Conservation (phyloP, 176 grass and related monocot species). For the Leersia perrieri region DNA sequence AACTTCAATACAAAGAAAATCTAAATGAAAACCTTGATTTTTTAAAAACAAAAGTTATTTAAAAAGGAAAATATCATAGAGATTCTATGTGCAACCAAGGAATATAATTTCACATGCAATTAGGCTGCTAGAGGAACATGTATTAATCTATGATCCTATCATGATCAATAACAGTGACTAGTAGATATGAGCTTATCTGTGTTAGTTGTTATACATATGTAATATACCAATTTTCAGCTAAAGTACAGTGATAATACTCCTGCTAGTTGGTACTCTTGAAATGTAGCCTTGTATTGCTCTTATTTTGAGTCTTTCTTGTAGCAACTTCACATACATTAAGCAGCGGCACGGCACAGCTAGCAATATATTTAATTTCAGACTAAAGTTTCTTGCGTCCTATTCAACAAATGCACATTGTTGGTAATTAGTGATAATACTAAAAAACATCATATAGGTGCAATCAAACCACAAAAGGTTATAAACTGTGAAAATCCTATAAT, state of each 20-base stretch:
- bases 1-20: constrained; percentile 21
- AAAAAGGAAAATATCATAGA: background rate
- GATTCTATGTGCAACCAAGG: background rate
- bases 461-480: no score
- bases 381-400: background rate
- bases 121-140: background rate
- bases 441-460: no score
- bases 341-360: background rate
- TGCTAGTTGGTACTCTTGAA: background rate
- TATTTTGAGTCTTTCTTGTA: background rate
- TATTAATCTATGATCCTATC: background rate
- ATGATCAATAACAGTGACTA: background rate
- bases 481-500: background rate
- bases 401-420: background rate
- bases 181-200: no score
- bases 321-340: background rate
- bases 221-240: background rate
- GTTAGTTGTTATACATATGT: no score
- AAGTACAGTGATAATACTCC: background rate
- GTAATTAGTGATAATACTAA: background rate
- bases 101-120: background rate
- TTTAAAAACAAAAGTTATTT: background rate
- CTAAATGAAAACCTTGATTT: background rate
- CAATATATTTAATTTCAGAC: background rate
- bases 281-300: background rate